Conservation (phyloP, 495 filamentous ascomycete species). For the Copromyces sp. region DNA sequence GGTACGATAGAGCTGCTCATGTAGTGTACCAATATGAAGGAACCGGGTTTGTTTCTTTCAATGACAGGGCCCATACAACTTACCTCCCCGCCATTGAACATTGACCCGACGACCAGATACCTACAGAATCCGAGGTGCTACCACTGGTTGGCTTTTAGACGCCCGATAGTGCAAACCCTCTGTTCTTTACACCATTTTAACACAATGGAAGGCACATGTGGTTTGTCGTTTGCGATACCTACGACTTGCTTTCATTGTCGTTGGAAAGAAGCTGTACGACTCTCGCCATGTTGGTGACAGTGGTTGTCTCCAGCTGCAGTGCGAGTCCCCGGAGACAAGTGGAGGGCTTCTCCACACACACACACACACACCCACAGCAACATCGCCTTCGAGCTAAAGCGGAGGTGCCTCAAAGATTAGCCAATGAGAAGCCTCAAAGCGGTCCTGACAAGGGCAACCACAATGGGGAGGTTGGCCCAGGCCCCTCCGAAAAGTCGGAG, state of each 20-base stretch:
- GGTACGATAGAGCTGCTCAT: neutral
- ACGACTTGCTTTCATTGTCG: neutral
- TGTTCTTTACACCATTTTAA: neutral
- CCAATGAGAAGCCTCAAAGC: neutral
- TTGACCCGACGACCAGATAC: neutral
- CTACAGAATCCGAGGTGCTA: neutral
- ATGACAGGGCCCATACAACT: neutral
- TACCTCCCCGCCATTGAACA: neutral
- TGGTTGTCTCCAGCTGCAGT: neutral
- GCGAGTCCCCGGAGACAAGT: neutral
- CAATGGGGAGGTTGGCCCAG: conserved; percentile 1
- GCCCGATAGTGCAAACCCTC: neutral
- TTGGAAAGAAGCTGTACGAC: neutral
- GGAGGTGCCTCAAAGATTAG: neutral
- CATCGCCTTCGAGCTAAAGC: neutral
- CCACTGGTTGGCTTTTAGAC: neutral
- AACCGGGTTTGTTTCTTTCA: neutral
- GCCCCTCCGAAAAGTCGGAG: conserved; percentile 1
- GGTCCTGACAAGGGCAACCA: neutral
- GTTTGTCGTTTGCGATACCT: neutral
- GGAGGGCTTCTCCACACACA: neutral
- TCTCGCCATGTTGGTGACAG: neutral
- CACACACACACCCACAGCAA: neutral
- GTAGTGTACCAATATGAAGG: neutral
- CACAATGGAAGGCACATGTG: neutral